Evolutionary conservation across 192 early-diverging fungal species (phyloP).

Genomic region (Endogone sp.): DNA sequence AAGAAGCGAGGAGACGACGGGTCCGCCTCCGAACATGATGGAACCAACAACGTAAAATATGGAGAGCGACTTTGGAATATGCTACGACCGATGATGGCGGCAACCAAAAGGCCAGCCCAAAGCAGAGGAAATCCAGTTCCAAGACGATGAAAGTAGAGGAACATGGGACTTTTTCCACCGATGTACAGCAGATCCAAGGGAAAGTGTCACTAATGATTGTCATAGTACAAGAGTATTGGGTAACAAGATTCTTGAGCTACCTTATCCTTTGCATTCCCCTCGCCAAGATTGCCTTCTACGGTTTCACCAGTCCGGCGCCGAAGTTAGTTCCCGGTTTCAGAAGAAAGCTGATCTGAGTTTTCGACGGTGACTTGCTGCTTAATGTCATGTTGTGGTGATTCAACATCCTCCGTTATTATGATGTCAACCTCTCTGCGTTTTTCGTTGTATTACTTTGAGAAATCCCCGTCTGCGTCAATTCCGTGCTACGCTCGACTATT

Average conservation of each 20-base stretch:
- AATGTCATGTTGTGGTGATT: not conserved
- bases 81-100: slow-evolving; percentile 33
- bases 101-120: slow-evolving; percentile 46
- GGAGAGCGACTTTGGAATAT: slow-evolving; percentile 22
- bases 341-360: not conserved
- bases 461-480: slow-evolving; percentile 3
- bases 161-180: not conserved
- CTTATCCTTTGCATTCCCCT: not conserved
- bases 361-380: not conserved
- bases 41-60: slow-evolving; percentile 57
- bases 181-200: not conserved
- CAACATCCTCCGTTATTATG: not conserved
- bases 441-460: no score
- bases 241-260: not conserved
- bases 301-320: not conserved
- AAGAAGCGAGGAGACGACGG: slow-evolving; percentile 58
- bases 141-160: slow-evolving; percentile 25
- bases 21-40: slow-evolving; percentile 62
- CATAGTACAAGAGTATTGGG: not conserved
- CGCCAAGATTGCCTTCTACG: not conserved
- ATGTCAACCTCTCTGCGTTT: not conserved
- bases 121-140: slow-evolving; percentile 38
- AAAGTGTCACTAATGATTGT: not conserved
- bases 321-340: not conserved
- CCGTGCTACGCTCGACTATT: not conserved